Evolutionary conservation across 1,284 basidiomycete species (phyloP), one percentile per base, ranked within the genome.

Genomic region (Rhizopogon parksii): DNA sequence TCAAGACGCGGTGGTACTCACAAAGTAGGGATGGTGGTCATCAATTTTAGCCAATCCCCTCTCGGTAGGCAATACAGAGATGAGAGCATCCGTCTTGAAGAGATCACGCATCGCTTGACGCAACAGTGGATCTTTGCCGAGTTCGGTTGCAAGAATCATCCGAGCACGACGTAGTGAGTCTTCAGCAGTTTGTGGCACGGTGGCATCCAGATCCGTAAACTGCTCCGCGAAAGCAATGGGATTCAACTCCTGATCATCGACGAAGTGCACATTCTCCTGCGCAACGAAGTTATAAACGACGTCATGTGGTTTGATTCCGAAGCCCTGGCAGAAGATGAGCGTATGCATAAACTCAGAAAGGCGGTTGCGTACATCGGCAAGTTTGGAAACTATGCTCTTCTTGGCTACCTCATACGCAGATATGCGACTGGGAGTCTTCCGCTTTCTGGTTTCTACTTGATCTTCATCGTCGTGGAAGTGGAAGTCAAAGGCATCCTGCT

Each of bases 41-140:
- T 95, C 90, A 48, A 99, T 97, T 66, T 95, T 92, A 24, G 75
- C 75, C 57, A 90, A 75, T n/a, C 96, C 96, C 49, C 86, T 83
- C 48, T 97, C 95, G 0, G 96, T 99, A 0, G 95, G 94, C 40
- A 80, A 76, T 12, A 95, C 85, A 25, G 87, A 86, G 32, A 99
- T 75, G n/a, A 81, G 72, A 4, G 89, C 95, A 56, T 86, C 80
- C 6, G 77, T 73, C 61, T 83, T 85, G 74, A 95, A 95, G 25
- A 83, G 69, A 47, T 84, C 77, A 48, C 95, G 83, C 37, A 93
- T 83, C 56, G 87, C 79, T 56, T 87, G 83, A 50, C 92, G 80
- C 40, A 99, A 78, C 15, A 93, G 73, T 7, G 95, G 96, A 65
- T 99, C 95, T 61, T 90, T 93, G 21, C 92, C 90, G 17, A 99